Evolutionary conservation across 2,329 filamentous ascomycete species (phyloP), one percentile per base, ranked within the genome.

Genomic region (Tetracladium maxilliforme): DNA sequence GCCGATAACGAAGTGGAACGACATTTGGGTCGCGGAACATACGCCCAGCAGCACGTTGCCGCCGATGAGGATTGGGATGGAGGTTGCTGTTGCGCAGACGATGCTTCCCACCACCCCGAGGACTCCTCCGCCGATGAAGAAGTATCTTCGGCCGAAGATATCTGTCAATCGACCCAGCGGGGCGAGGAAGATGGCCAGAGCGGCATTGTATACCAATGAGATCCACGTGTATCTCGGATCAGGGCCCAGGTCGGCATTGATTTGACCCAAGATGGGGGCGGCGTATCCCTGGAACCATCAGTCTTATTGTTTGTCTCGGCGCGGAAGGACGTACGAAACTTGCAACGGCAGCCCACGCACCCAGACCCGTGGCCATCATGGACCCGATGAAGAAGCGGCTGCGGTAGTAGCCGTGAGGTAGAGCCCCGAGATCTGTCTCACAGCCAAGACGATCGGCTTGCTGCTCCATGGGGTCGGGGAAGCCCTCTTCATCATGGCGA

Each of bases 101-200:
- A 56, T 46, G 24, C 40, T 41, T 6, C 51, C 49, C 22, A 55
- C 34, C 12, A 53, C 38, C 5, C 41, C 45, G 3, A 56, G 25
- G 7, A 38, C 12, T 6, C 36, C 25, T 26, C 40, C 43, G 9
- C 33, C 30, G 19, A 49, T 40, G 5, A 49, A 33, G 22, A 46
- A 42, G 24, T 37, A 49, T 27, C 48, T 33, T 8, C 49, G 37
- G n/a, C 49, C 47, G 22, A 52, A 49, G 10, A 52, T 42, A 25
- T 51, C 48, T 12, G 34, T 34, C 8, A 50, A 33, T 7, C 42
- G 39, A 5, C 47, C 49, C 4, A 47, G 40, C 10, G 50, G 36
- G 4, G 43, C 33, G 18, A 48, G 34, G 7, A 34, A 43, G 10
- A 49, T 39, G 9, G 31, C 30, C 2, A 32, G 36, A 11, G 36